Evolutionary conservation across 352 stramenopile genomes (phyloP), one percentile per base, ranked within the genome.

Genomic region (Globisporangium viniferum): DNA sequence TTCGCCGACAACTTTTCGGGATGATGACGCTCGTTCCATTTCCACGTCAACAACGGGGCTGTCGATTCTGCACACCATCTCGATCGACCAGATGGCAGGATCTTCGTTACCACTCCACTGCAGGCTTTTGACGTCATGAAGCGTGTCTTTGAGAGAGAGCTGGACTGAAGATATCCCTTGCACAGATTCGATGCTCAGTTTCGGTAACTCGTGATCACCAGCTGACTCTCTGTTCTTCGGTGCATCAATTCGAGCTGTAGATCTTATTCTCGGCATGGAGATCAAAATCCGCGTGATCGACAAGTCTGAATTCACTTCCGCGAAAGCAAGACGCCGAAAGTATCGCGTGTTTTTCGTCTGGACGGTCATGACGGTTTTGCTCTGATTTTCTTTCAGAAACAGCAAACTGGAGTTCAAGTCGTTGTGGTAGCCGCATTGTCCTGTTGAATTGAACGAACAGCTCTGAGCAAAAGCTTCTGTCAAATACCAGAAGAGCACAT

Each of bases 401-500:
- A 80, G 27, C 35, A 75, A 22, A 20, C 62, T 58, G 1, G 61
- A 59, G 27, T 60, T 62, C 39, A 82, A 56, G 58, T 82, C 74
- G 5, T 67, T 73, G 22, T 79, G 61, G 6, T 73, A 82, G n/a
- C 76, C 71, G 29, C 74, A 80, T 8, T 69, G 71, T 4, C 64
- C 76, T 54, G 66, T 74, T 15, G 67, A 56, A 44, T 75, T 69
- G 53, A 75, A 77, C 15, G 62, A 58, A 24, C 74, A 82, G 20
- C 66, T 39, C 29, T 46, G 67, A 14, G 65, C 31, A 22, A 51
- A 10, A 5, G 62, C 57, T 33, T 60, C 55, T 65, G 33, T 18
- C 9, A 27, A 29, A 18, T 20, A 62, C 9, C 15, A n/a, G 4
- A 62, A 12, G 1, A 55, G 2, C 35, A 48, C 10, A 27, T 3